Evolutionary conservation across 805 yeast species (phyloP).

Genomic region (Spathaspora arborariae): DNA sequence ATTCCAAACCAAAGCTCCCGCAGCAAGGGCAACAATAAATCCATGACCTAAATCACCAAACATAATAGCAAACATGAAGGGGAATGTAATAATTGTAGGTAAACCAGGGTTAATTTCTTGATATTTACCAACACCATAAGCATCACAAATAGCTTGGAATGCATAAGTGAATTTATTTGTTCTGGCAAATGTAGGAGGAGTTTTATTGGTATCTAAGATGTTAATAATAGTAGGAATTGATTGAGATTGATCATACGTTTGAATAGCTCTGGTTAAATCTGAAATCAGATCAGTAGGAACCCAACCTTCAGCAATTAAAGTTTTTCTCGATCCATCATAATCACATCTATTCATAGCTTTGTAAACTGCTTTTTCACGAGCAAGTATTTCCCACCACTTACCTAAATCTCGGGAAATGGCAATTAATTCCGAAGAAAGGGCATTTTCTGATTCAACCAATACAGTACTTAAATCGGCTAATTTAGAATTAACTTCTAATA

Average conservation of each 20-base stretch:
- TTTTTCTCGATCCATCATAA: conserved; percentile 78
- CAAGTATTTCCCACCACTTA: conserved; percentile 58
- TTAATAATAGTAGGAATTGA: conserved; percentile 48
- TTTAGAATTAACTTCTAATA: conserved; percentile 21
- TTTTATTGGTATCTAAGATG: conserved; percentile 67
- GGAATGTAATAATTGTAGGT: conserved; percentile 92
- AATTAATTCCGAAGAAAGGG: conserved; percentile 72
- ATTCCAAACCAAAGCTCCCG: conserved; percentile 63
- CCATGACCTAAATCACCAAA: conserved; percentile 99
- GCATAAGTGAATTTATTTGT: conserved; percentile 94
- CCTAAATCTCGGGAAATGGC: conserved; percentile 73
- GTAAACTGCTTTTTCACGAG: conserved; percentile 81
- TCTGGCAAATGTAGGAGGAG: conserved; percentile 93
- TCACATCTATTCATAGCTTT: conserved; percentile 74
- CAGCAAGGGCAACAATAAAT: conserved; percentile 71
- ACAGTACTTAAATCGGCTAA: conserved; percentile 34
- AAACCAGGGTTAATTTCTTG: conserved; percentile 95
- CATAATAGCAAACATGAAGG: conserved; percentile 98
- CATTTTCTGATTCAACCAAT: conserved; percentile 43
- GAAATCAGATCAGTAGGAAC: conserved; percentile 75
- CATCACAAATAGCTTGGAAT: conserved; percentile 90
- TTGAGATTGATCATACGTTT: conserved; percentile 55
- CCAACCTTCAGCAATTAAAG: conserved; percentile 96
- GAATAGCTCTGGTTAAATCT: conserved; percentile 60
- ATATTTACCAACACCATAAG: conserved; percentile 91